Percentiles rank a stretch among this genome's conserved stretches.
Evolutionary conservation across 2,329 filamentous ascomycete species (phyloP).

Genomic region (Colletotrichum navitas): DNA sequence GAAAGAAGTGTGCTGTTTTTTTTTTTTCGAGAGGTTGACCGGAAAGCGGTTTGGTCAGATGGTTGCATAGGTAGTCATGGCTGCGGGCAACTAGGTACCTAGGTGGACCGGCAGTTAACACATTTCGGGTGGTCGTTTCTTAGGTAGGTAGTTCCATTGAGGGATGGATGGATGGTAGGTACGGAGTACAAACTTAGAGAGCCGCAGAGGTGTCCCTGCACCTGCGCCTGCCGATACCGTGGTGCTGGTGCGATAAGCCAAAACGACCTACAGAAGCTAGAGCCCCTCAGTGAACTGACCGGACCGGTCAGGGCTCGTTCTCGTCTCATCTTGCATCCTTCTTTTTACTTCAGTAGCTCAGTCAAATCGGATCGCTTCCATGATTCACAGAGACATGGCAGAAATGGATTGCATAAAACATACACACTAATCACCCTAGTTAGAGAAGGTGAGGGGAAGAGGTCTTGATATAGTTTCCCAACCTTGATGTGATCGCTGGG

Average conservation of each 20-base stretch:
- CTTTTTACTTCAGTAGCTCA: conserved; percentile 2
- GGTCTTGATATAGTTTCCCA: background rate
- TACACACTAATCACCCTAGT: background rate
- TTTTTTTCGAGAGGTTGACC: background rate
- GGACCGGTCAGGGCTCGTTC: background rate
- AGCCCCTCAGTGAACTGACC: conserved; percentile 33
- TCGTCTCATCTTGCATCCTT: conserved; percentile 20
- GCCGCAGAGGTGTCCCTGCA: conserved; percentile 7
- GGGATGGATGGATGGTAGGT: background rate
- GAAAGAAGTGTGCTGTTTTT: background rate
- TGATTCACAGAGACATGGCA: background rate
- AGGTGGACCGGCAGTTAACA: conserved; percentile 26
- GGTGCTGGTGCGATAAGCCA: conserved; percentile 20
- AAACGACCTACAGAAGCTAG: conserved; percentile 21
- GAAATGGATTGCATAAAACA: background rate
- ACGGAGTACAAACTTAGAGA: background rate
- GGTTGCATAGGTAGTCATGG: background rate
- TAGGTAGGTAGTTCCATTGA: conserved; percentile 10
- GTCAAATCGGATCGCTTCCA: conserved; percentile 30
- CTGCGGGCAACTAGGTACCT: conserved; percentile 7
- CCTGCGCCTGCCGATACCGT: conserved; percentile 21
- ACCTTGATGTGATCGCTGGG: background rate
- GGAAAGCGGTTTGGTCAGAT: background rate
- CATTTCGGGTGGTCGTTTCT: conserved; percentile 21
- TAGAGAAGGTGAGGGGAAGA: background rate